Percentiles rank a stretch among this genome's conserved stretches.
phyloP scores from a whole-genome alignment of 2,329 filamentous ascomycete genomes.

The Ophiostoma ulmi region DNA sequence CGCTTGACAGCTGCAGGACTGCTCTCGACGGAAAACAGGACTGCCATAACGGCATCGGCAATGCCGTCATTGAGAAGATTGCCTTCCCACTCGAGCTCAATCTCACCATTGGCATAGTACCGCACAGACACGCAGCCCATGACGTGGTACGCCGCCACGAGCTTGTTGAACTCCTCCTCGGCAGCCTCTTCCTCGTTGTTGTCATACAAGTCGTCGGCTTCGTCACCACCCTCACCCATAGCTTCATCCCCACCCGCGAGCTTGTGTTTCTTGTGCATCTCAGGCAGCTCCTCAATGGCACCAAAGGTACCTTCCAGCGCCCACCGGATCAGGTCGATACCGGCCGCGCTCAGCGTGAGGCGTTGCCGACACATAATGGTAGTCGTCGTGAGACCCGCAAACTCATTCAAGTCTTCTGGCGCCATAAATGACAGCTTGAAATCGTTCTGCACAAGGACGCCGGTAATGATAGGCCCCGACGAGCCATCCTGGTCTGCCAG shows the following conservation, averaged over 20 bases:
- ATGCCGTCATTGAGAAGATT: constrained; percentile 97
- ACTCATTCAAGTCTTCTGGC: constrained; percentile 90
- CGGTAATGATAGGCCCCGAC: constrained; percentile 61
- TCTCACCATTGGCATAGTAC: constrained; percentile 68
- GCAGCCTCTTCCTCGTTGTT: constrained; percentile 32
- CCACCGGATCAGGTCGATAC: constrained; percentile 88
- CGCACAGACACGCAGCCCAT: constrained; percentile 90
- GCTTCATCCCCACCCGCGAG: constrained; percentile 32
- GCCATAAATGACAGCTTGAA: constrained; percentile 98
- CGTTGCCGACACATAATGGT: constrained; percentile 90
- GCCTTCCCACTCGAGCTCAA: constrained; percentile 94
- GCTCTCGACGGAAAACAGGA: constrained; percentile 86
- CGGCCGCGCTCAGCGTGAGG: constrained; percentile 79
- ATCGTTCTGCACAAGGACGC: constrained; percentile 93
- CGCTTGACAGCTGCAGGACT: constrained; percentile 92
- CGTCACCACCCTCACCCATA: constrained; percentile 31
- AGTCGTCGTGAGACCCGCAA: constrained; percentile 92
- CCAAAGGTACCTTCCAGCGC: constrained; percentile 92
- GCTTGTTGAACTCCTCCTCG: constrained; percentile 61
- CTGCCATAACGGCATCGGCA: constrained; percentile 93
- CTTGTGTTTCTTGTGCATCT: constrained; percentile 40
- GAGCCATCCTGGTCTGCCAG: constrained; percentile 23
- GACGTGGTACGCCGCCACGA: constrained; percentile 59
- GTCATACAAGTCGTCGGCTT: constrained; percentile 47
- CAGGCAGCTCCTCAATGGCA: constrained; percentile 64